A percentile compares a stretch with the other conserved stretches of the same genome.
These are phyloP conservation scores for Penicillium verrucosum DNA, from an alignment of 2,329 filamentous ascomycete species.

Conservation along the genomic window DNA sequence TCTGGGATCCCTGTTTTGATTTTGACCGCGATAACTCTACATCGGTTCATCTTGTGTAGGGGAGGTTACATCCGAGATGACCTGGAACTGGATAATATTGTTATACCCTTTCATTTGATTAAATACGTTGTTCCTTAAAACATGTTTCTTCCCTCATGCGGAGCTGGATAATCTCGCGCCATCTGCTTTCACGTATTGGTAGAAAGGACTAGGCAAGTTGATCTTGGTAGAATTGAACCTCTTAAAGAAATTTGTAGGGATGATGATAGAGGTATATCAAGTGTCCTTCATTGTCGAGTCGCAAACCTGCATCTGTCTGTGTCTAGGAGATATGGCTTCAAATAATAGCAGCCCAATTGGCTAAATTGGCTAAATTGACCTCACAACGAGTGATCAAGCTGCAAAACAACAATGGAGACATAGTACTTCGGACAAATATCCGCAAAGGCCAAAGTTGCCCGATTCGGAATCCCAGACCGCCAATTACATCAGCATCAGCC, in stretches of 20 bases:
- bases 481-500: constrained; percentile 11
- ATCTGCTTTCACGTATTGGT: not conserved
- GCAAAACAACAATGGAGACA: not conserved
- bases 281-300: not conserved
- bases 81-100: not conserved
- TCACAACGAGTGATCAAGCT: not conserved
- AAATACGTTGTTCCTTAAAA: not conserved
- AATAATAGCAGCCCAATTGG: not conserved
- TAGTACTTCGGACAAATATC: not conserved
- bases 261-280: not conserved
- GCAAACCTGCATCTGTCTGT: not conserved
- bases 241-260: not conserved
- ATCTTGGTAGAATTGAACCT: not conserved
- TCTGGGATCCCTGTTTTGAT: not conserved
- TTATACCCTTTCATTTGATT: not conserved
- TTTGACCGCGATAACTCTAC: not conserved
- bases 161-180: not conserved
- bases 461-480: not conserved
- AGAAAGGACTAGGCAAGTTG: not conserved
- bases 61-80: not conserved
- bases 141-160: not conserved
- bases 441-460: not conserved
- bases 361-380: not conserved
- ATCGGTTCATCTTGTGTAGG: not conserved
- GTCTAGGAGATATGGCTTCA: not conserved